Percentiles rank a stretch among this genome's conserved stretches.
Evolutionary conservation across 441 rosid species (phyloP).

Genomic region (Eruca vesicaria): DNA sequence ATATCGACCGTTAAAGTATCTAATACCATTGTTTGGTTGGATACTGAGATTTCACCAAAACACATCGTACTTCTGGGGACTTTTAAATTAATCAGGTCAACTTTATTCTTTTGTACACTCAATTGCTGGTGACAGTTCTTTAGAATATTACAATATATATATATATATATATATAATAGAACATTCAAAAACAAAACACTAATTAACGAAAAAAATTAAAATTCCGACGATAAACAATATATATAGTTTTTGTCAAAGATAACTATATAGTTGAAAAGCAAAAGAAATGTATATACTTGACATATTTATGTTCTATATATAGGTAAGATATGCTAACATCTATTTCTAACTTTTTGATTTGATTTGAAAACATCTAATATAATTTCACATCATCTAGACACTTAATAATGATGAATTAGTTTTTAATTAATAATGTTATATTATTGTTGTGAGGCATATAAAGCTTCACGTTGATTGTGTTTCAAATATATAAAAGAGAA

Average conservation of each 20-base stretch:
- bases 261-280: background rate
- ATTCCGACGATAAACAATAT: background rate
- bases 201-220: background rate
- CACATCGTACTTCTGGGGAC: background rate
- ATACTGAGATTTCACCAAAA: background rate
- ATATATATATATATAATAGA: background rate
- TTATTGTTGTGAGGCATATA: background rate
- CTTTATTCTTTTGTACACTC: background rate
- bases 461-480: conserved; percentile 21
- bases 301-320: background rate
- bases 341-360: background rate
- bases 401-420: background rate
- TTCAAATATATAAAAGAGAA: background rate
- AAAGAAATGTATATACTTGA: background rate
- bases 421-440: background rate
- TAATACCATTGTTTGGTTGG: background rate
- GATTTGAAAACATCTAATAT: background rate
- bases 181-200: background rate
- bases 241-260: too few species aligned
- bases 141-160: background rate
- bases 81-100: background rate
- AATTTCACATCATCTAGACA: background rate
- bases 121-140: background rate
- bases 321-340: background rate
- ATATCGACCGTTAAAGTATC: conserved; percentile 1